Evolutionary conservation across 495 filamentous ascomycete species (phyloP).

Genomic region (Penicillium tannophilum): DNA sequence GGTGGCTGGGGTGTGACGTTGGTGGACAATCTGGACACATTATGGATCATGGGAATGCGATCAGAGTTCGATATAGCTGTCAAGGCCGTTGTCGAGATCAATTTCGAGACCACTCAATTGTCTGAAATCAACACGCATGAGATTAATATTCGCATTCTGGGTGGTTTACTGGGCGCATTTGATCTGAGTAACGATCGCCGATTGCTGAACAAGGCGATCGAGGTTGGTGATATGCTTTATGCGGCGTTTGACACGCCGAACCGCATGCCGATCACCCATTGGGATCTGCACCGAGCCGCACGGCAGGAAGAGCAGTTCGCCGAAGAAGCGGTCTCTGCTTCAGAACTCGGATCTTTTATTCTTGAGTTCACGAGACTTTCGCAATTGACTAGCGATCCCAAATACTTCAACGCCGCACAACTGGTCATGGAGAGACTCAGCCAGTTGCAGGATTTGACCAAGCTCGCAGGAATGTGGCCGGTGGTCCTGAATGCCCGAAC

Average conservation of each 20-base stretch:
- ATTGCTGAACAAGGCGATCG: constrained; percentile 35
- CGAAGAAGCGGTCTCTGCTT: constrained; percentile 46
- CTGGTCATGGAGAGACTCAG: constrained; percentile 78
- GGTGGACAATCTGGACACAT: constrained; percentile 81
- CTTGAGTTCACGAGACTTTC: constrained; percentile 89
- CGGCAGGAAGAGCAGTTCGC: constrained; percentile 27
- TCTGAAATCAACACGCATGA: constrained; percentile 51
- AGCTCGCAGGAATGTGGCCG: constrained; percentile 42
- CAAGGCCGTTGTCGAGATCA: constrained; percentile 63
- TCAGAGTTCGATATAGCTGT: constrained; percentile 79
- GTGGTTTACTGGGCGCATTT: constrained; percentile 53
- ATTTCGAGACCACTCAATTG: constrained; percentile 55
- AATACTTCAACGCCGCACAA: constrained; percentile 86
- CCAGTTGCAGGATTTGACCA: constrained; percentile 63
- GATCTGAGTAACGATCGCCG: constrained; percentile 46
- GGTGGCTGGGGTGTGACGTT: constrained; percentile 83
- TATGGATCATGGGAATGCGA: constrained; percentile 85
- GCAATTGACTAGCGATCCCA: constrained; percentile 77
- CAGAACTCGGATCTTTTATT: constrained; percentile 78
- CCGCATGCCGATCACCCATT: constrained; percentile 40
- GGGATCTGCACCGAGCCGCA: constrained; percentile 28
- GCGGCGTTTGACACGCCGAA: constrained; percentile 43
- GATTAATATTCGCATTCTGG: constrained; percentile 52
- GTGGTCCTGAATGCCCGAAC: constrained; percentile 26
- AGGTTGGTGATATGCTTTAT: constrained; percentile 41